Conservation (phyloP, 345 rosid genomes). For the Salix brachista region DNA sequence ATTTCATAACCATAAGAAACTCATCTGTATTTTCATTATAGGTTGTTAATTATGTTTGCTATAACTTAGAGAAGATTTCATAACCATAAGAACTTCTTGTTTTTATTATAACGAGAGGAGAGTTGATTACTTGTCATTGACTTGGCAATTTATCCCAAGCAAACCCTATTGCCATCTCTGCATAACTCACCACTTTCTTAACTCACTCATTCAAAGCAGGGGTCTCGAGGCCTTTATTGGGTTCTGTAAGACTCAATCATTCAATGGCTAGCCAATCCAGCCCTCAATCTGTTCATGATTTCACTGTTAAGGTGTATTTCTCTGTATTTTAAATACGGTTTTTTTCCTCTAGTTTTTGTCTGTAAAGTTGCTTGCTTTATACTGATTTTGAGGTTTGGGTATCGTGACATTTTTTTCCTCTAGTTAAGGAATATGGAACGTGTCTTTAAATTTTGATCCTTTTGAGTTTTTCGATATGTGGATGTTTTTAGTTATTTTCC, state of each 20-base stretch:
- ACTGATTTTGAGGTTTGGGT: background rate
- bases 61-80: no score
- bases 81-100: no score
- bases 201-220: slow-evolving; percentile 18
- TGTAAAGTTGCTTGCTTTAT: background rate
- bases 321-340: background rate
- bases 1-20: no score
- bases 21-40: no score
- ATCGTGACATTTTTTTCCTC: no score
- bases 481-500: background rate
- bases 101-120: no score
- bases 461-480: background rate
- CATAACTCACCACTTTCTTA: slow-evolving; percentile 20
- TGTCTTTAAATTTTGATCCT: background rate
- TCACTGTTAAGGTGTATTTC: slow-evolving; percentile 70
- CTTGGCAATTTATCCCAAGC: slow-evolving; percentile 1
- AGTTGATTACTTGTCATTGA: no score
- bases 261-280: slow-evolving; percentile 63
- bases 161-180: slow-evolving; percentile 19
- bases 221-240: slow-evolving; percentile 14
- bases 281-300: slow-evolving; percentile 57
- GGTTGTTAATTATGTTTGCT: no score
- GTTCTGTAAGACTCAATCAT: slow-evolving; percentile 36
- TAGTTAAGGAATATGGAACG: background rate
- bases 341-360: background rate